phyloP scores from a whole-genome alignment of 2,329 filamentous ascomycete genomes.

The Claviceps pazoutovae region DNA sequence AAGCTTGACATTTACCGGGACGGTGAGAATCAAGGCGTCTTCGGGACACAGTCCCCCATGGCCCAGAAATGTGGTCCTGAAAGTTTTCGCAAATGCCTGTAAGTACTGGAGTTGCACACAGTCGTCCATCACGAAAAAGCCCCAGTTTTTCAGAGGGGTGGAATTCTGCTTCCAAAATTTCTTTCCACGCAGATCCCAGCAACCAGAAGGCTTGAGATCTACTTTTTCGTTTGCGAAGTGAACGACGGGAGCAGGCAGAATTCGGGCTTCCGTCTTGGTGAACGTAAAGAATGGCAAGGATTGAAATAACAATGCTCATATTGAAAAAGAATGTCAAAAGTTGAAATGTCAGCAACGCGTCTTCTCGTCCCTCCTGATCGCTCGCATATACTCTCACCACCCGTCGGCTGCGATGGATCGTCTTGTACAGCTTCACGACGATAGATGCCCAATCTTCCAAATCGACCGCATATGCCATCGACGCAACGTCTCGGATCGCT shows the following conservation, averaged over 20 bases:
- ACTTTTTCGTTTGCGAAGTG: slow-evolving; percentile 45
- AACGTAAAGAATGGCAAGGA: slow-evolving; percentile 28
- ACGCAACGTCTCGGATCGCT: too few species aligned
- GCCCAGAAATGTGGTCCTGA: slow-evolving; percentile 29
- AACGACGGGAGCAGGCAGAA: slow-evolving; percentile 59
- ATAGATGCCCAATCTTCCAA: too few species aligned
- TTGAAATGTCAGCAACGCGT: too few species aligned
- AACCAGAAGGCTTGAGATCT: slow-evolving; percentile 53
- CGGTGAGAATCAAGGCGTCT: slow-evolving; percentile 21
- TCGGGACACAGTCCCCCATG: slow-evolving; percentile 33
- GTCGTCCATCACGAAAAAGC: slow-evolving; percentile 50
- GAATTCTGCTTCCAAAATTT: slow-evolving; percentile 55
- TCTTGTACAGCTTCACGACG: too few species aligned
- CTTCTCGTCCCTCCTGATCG: too few species aligned
- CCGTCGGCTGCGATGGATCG: too few species aligned
- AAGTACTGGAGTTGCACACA: slow-evolving; percentile 28
- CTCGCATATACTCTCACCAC: too few species aligned
- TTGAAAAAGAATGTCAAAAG: too few species aligned
- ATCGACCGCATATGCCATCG: too few species aligned
- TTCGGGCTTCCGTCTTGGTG: slow-evolving; percentile 51
- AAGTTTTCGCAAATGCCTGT: slow-evolving; percentile 23
- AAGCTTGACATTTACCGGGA: slow-evolving; percentile 17
- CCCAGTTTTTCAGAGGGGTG: slow-evolving; percentile 56
- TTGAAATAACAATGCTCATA: too few species aligned
- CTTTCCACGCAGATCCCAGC: slow-evolving; percentile 78